Evolutionary conservation across 306 rosid species (phyloP), one percentile per base, ranked within the genome.

Genomic region (Lathyrus oleraceus): DNA sequence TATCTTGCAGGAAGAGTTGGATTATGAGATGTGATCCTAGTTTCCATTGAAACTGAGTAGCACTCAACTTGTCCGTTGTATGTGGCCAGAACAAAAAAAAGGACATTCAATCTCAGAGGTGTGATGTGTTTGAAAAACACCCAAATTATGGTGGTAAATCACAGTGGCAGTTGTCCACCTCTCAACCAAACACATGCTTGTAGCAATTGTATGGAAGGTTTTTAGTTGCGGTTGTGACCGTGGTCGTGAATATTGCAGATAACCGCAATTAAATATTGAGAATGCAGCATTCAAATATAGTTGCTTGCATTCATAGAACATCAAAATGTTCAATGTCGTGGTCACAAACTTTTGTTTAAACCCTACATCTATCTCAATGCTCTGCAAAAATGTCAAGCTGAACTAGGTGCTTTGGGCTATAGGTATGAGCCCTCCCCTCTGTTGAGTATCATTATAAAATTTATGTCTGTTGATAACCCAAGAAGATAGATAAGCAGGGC

Each of bases 1-100:
- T 61, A 7, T 48, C 57, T 38, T 85, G 70, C 86, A 35, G 76
- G 78, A 73, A 19, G 88, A 74, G 69, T 66, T 86, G 39, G 85
- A 85, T 79, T 86, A 58, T 38, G 81, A 81, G 60, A 28, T 35
- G 32, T 47, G 53, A 27, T 35, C 39, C 39, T 72, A 75, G 40
- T 70, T 49, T 66, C 13, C 27, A 62, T 8, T 20, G 54, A 70
- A 52, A 32, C 39, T 28, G 30, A 42, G 39, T 25, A 35, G 10
- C 39, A 7, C 45, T 69, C 65, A 40, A 9, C 45, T 39, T 5
- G 5, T 47, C 36, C 38, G 39, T 11, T 19, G 38, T 64, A 25
- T 58, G 19, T 13, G 58, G 65, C 54, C 60, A 25, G 52, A 66
- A 52, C 42, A 44, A 15, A 40, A 15, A 47, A 19, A 38, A 13